Base-by-base conservation (phyloP, 495 filamentous ascomycete species). In the Hamigera avellanea region DNA sequence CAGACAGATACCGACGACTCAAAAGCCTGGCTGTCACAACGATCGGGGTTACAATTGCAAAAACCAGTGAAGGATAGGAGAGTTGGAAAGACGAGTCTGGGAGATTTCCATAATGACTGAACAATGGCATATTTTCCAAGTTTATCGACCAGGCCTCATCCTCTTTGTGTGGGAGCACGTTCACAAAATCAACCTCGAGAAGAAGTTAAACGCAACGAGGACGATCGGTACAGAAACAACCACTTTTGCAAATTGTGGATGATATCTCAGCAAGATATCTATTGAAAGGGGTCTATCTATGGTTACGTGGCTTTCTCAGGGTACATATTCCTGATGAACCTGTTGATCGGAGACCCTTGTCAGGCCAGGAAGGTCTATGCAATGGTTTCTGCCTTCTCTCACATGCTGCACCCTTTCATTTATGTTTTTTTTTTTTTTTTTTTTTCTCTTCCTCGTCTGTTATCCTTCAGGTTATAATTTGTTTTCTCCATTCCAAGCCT, bases 101-200 rank as follows among this genome's bases (percentile, higher is more conserved):
- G 14, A 45, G 12, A 31, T 41, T 37, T 17, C 34, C 43, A 36
- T 45, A 41, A 25, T 41, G 43, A 23, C 38, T 45, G 19, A 45
- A 37, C 2, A 41, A 9, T 19, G 43, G 43, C 34, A 45, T 45
- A 17, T 21, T 31, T 2, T 4, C n/a, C n/a, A 4, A 12, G 14
- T 13, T 15, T 15, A 6, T 30, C n/a, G 4, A 30, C 28, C 28
- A 15, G 28, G n/a, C 3, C 5, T 30, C 5, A n/a, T 4, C 28
- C n/a, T 12, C 12, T 12, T 26, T 12, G 25, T 7, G 25, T 26
- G 12, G 7, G 7, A 7, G 7, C 7, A 12, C 25, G 25, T 26
- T 26, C 7, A 7, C 12, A 26, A 7, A 26, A 7, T n/a, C n/a
- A n/a, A n/a, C n/a, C n/a, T n/a, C n/a, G n/a, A n/a, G n/a, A n/a